A percentile compares a stretch with the other conserved stretches of the same genome.
Evolutionary conservation across 1,284 basidiomycete genomes (phyloP).

Genomic region (Pyrrhoderma lamaoense): DNA sequence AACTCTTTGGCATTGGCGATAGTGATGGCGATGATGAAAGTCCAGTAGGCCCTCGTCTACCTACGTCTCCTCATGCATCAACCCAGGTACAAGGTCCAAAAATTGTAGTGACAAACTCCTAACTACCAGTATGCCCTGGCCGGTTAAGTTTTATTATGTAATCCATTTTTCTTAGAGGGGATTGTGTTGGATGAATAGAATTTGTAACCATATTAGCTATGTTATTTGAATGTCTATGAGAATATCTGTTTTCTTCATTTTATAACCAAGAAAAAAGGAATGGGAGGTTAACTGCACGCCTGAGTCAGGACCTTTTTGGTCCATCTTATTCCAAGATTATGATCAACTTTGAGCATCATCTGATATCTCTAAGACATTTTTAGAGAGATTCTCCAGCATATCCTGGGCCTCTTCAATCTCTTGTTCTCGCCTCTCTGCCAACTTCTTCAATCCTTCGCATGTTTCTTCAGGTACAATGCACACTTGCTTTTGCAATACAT

Average conservation of each 20-base stretch:
- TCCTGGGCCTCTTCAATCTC: constrained; percentile 42
- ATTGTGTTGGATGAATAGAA: not conserved
- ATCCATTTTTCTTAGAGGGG: too few species aligned
- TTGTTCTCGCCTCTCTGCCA: constrained; percentile 31
- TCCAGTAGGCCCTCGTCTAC: not conserved
- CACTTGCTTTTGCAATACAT: constrained; percentile 42
- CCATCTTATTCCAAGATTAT: too few species aligned
- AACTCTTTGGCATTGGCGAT: constrained; percentile 64
- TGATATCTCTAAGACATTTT: not conserved
- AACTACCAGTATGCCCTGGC: constrained; percentile 23
- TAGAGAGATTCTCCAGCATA: constrained; percentile 26
- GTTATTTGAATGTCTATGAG: not conserved
- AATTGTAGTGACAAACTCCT: constrained; percentile 24
- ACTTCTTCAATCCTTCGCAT: constrained; percentile 35
- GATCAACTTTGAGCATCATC: too few species aligned
- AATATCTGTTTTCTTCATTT: not conserved
- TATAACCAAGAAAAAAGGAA: too few species aligned
- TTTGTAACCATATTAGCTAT: not conserved
- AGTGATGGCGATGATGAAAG: constrained; percentile 44
- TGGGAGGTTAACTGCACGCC: too few species aligned
- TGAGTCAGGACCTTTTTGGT: too few species aligned
- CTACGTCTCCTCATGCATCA: constrained; percentile 18
- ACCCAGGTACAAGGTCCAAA: constrained; percentile 14
- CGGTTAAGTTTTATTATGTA: too few species aligned
- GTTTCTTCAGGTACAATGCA: constrained; percentile 26